Percentiles rank a stretch among this genome's conserved stretches.
Conservation (phyloP, 2,329 filamentous ascomycete species). For the Aspergillus ibericus region DNA sequence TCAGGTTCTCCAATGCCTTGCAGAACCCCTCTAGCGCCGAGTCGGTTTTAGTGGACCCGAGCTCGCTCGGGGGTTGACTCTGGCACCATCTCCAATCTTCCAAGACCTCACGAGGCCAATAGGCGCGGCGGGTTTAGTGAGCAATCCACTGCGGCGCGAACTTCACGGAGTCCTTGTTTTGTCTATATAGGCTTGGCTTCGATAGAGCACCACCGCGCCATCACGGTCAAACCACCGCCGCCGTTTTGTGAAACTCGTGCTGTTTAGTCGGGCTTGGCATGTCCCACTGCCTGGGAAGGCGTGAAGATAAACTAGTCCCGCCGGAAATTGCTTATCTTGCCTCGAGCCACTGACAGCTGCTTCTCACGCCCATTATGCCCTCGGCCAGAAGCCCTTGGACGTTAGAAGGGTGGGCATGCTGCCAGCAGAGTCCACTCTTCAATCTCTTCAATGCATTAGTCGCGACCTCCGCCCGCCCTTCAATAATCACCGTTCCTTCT, state of each 20-base stretch:
- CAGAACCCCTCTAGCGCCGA: background rate
- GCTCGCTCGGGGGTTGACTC: background rate
- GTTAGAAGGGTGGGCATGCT: background rate
- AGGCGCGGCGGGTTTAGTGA: slow-evolving; percentile 11
- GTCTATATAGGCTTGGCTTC: slow-evolving; percentile 12
- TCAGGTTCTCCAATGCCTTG: background rate
- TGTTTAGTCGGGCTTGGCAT: slow-evolving; percentile 13
- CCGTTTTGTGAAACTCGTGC: slow-evolving; percentile 14
- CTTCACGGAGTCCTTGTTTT: slow-evolving; percentile 11
- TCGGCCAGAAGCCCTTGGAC: background rate
- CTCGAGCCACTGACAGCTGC: slow-evolving; percentile 5
- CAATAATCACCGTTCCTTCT: slow-evolving; percentile 7
- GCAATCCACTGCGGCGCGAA: slow-evolving; percentile 11
- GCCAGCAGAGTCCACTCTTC: slow-evolving; percentile 11
- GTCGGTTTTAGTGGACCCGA: background rate
- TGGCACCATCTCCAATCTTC: background rate
- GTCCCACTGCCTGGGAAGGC: slow-evolving; percentile 5
- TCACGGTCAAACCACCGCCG: slow-evolving; percentile 15
- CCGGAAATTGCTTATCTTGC: slow-evolving; percentile 14
- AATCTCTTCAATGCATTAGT: slow-evolving; percentile 18
- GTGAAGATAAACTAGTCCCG: slow-evolving; percentile 6
- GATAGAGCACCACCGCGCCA: background rate
- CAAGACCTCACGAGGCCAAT: slow-evolving; percentile 9
- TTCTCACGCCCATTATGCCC: background rate
- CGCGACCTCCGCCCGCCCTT: slow-evolving; percentile 7